Evolutionary conservation across 768 basidiomycete genomes (phyloP).

Genomic region (Amanita polypyramis): DNA sequence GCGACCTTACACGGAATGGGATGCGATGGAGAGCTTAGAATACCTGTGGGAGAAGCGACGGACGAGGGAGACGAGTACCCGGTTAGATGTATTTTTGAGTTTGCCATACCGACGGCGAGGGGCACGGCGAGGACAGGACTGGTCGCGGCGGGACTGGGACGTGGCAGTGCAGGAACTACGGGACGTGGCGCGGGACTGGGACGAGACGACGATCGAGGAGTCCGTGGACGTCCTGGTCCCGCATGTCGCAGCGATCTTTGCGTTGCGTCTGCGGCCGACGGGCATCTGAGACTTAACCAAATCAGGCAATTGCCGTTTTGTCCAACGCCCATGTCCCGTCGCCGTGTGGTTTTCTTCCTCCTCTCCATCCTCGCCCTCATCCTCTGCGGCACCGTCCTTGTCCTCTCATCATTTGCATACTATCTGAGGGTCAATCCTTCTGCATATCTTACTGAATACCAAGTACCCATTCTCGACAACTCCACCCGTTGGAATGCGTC

Average conservation of each 20-base stretch:
- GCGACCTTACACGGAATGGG: constrained; percentile 40
- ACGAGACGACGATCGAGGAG: constrained; percentile 39
- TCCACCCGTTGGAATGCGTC: constrained; percentile 55
- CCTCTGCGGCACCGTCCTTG: constrained; percentile 81
- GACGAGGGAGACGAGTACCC: constrained; percentile 26
- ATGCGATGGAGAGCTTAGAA: constrained; percentile 41
- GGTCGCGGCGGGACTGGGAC: constrained; percentile 62
- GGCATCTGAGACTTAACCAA: constrained; percentile 14
- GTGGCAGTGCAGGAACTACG: constrained; percentile 36
- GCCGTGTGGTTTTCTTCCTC: constrained; percentile 32
- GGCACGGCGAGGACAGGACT: constrained; percentile 62
- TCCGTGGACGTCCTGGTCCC: constrained; percentile 37
- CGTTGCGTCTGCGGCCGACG: constrained; percentile 28
- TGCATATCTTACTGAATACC: constrained; percentile 73
- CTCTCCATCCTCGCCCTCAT: constrained; percentile 55
- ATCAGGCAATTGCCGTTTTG: neutral
- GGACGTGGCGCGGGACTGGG: constrained; percentile 40
- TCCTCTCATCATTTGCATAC: constrained; percentile 85
- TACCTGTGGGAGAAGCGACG: constrained; percentile 38
- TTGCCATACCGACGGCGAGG: constrained; percentile 37
- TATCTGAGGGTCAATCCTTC: constrained; percentile 73
- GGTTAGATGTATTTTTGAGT: constrained; percentile 41
- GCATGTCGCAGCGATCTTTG: constrained; percentile 40
- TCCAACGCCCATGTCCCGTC: constrained; percentile 33
- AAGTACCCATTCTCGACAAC: constrained; percentile 51